A percentile compares a stretch with the other conserved stretches of the same genome.
Conservation (phyloP, 495 filamentous ascomycete species). For the Xylaria curta region DNA sequence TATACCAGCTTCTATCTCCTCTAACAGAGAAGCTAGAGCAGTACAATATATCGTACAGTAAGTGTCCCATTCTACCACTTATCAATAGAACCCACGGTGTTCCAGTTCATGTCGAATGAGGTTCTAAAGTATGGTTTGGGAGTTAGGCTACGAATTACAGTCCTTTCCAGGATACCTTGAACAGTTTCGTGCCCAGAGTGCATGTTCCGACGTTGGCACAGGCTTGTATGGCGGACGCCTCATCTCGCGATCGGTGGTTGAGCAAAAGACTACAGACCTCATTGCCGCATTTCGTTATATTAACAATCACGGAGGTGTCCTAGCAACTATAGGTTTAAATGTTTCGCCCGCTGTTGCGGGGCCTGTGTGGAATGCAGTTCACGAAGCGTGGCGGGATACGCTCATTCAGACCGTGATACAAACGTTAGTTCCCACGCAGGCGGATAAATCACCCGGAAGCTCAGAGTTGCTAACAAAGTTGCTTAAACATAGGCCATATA, state of each 20-base stretch:
- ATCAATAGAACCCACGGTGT: too few relatives aligned
- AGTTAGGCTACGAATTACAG: too few relatives aligned
- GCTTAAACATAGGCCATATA: neutral
- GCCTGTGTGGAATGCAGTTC: neutral
- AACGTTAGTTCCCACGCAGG: neutral
- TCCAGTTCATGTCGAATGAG: too few relatives aligned
- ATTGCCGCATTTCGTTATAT: neutral
- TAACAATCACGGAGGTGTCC: neutral
- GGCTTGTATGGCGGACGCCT: neutral
- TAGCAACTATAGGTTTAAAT: neutral
- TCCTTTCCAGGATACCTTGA: neutral
- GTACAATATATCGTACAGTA: neutral
- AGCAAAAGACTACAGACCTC: neutral
- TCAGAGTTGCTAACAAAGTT: neutral
- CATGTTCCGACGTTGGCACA: neutral
- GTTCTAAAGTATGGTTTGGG: too few relatives aligned
- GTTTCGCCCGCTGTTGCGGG: neutral
- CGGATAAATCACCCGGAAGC: neutral
- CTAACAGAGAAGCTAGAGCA: neutral
- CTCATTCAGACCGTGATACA: neutral
- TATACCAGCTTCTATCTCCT: neutral
- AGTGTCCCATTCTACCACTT: neutral
- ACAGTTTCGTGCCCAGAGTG: neutral
- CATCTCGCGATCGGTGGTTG: neutral
- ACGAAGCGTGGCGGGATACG: neutral